phyloP scores from a whole-genome alignment of 1,284 basidiomycete species.

The Marasmius oreades region DNA sequence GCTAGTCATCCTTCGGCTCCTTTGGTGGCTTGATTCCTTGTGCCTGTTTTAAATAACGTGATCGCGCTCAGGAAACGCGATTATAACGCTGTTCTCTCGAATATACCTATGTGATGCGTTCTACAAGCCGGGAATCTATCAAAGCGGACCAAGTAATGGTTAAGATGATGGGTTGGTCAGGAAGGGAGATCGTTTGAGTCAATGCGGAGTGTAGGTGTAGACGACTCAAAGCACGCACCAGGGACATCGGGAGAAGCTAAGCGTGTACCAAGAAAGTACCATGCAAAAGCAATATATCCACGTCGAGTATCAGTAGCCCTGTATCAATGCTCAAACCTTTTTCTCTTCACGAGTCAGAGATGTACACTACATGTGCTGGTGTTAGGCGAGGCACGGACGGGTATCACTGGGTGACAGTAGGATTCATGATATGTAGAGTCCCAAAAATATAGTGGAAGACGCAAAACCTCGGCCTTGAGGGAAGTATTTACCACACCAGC shows the following conservation, averaged over 20 bases:
- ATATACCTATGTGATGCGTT: too few relatives aligned
- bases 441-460: too few relatives aligned
- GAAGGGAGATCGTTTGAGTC: too few relatives aligned
- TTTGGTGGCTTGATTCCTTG: too few relatives aligned
- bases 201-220: too few relatives aligned
- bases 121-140: too few relatives aligned
- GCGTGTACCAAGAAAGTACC: background rate
- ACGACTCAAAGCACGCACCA: background rate
- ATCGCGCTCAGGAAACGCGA: too few relatives aligned
- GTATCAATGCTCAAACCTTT: background rate
- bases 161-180: too few relatives aligned
- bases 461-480: background rate
- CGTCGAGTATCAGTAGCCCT: background rate
- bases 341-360: background rate
- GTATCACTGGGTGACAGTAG: background rate
- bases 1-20: too few relatives aligned
- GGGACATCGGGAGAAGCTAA: background rate
- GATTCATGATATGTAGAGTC: background rate
- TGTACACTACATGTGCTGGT: background rate
- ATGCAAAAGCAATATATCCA: background rate
- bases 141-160: too few relatives aligned
- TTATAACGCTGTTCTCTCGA: too few relatives aligned
- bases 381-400: background rate
- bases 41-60: too few relatives aligned
- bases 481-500: background rate